Percentiles rank a stretch among this genome's conserved stretches.
phyloP scores from a whole-genome alignment of 1,284 basidiomycete genomes.

The Puccinia triticina region DNA sequence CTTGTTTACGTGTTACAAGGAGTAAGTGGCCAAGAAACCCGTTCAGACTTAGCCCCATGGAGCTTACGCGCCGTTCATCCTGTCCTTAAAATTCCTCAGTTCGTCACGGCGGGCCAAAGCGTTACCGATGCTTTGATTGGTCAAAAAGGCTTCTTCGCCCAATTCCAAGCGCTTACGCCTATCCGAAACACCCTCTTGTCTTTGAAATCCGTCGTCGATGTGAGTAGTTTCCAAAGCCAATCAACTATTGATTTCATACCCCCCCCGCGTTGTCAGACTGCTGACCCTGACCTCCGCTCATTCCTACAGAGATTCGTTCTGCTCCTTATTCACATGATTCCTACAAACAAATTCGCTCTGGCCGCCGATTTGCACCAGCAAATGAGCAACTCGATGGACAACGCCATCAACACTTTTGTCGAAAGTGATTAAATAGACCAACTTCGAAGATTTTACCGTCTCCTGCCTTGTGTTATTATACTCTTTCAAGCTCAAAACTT shows the following conservation, averaged over 20 bases:
- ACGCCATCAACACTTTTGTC: constrained; percentile 17
- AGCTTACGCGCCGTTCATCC: neutral
- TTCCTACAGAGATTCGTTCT: constrained; percentile 24
- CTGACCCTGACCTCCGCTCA: neutral
- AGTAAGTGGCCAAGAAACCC: neutral
- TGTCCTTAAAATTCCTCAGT: neutral
- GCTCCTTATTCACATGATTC: constrained; percentile 34
- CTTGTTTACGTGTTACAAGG: constrained; percentile 28
- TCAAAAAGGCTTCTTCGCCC: constrained; percentile 49
- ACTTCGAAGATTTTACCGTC: too few relatives aligned
- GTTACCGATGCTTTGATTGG: constrained; percentile 16
- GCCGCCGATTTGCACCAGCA: neutral
- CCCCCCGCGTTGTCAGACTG: neutral
- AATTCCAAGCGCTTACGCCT: constrained; percentile 29
- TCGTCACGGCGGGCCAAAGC: constrained; percentile 28
- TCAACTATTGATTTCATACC: too few relatives aligned
- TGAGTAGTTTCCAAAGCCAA: neutral
- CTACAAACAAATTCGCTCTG: constrained; percentile 15
- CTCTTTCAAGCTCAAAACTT: too few relatives aligned
- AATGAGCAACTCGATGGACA: constrained; percentile 23
- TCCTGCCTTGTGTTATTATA: too few relatives aligned
- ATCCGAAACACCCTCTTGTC: constrained; percentile 17
- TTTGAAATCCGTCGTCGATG: constrained; percentile 25
- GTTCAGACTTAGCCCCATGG: neutral
- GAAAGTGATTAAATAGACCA: neutral